These are phyloP conservation scores for Syncephalastrum contaminatum DNA, from an alignment of 371 early-diverging fungal genomes.

Conservation along the genomic window DNA sequence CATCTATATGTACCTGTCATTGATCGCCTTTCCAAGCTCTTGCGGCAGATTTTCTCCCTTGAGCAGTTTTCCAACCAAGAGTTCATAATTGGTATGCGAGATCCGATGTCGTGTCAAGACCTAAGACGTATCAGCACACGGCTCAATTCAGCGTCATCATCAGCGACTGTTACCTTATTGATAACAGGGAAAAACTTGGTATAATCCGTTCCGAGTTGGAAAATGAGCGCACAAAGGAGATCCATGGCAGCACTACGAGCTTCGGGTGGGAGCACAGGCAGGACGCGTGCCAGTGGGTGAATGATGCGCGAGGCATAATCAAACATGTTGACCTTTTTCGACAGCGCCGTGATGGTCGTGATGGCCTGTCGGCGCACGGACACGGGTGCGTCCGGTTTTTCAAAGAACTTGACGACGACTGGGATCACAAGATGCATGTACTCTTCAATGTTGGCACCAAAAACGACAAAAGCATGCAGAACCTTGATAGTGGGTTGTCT, in stretches of 20 bases:
- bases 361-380: constrained; percentile 76
- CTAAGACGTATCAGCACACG: constrained; percentile 22
- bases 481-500: constrained; percentile 76
- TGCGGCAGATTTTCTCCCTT: constrained; percentile 79
- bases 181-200: constrained; percentile 89
- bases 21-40: constrained; percentile 58
- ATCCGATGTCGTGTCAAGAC: constrained; percentile 67
- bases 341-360: constrained; percentile 76
- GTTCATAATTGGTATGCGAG: constrained; percentile 68
- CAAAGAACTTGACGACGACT: constrained; percentile 80
- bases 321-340: constrained; percentile 79
- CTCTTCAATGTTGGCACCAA: constrained; percentile 91
- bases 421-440: constrained; percentile 93
- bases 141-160: not conserved
- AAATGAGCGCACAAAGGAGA: constrained; percentile 78
- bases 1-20: constrained; percentile 25
- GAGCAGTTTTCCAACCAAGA: constrained; percentile 69
- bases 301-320: constrained; percentile 92
- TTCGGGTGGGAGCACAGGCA: constrained; percentile 58
- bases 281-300: constrained; percentile 83
- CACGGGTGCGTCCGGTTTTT: constrained; percentile 66
- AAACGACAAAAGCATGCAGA: constrained; percentile 80
- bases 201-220: constrained; percentile 89
- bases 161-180: constrained; percentile 59
- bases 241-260: constrained; percentile 78